Base-by-base conservation (phyloP, 352 stramenopile genomes). In the Phytopythium boreale region DNA sequence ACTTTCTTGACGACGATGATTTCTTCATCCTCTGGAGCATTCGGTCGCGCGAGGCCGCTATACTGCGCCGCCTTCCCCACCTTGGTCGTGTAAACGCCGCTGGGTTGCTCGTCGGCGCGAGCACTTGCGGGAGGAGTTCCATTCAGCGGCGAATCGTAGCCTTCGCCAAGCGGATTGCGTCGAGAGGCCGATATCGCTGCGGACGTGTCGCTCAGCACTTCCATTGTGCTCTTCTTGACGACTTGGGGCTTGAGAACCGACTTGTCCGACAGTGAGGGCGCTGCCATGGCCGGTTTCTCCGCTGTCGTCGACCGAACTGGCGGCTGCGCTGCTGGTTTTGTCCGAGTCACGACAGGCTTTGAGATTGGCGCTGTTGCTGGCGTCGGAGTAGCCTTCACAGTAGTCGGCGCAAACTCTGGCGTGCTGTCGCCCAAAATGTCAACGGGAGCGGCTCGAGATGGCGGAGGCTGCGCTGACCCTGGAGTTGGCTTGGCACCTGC, bases 1-100 rank as follows among this genome's bases (percentile, higher is more conserved):
- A 81, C 69, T 50, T 90, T 92, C 59, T 89, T 88, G 12, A 93
- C 78, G 2, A 88, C 37, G 20, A 91, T 76, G 36, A 92, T 56
- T 34, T 92, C 84, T 66, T 92, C 84, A 46, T 93, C 84, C 39
- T 93, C 84, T 0, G 80, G 79, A 0, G 84, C 71, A 34, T 90
- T 87, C 0, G 79, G 73, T 41, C 82, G 67, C 12, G 62, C 62
- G 1, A 76, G 76, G 2, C 80, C 73, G 31, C 80, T 90, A 36
- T 87, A 83, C 36, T 86, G 84, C 20, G 77, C 84, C 0, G 82
- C 79, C 31, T 71, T 83, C 5, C 75, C 73, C 46, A 77, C 69
- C 47, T 78, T 80, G 0, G 74, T 74, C 6, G 62, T 69, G 14
- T 74, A 78, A 17, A 73, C 68, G 5, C 68, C 67, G 22, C 53